Evolutionary conservation across 805 yeast genomes (phyloP).

Genomic region (Starmerella asiatica): DNA sequence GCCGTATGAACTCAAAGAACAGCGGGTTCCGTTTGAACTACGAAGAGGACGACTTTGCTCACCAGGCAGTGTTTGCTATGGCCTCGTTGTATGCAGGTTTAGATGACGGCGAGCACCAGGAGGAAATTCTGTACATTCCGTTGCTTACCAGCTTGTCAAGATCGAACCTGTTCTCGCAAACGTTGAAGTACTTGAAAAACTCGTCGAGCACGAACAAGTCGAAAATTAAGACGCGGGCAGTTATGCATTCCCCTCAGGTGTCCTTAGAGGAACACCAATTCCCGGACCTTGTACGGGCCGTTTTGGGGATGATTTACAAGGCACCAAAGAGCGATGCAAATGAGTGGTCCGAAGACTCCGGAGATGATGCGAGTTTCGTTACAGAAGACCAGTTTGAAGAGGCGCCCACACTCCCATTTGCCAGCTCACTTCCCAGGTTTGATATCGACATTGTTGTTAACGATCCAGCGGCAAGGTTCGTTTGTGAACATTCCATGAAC

Average conservation of each 20-base stretch:
- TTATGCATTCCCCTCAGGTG: slow-evolving; percentile 29
- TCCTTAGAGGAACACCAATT: slow-evolving; percentile 28
- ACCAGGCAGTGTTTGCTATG: slow-evolving; percentile 28
- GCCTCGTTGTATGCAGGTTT: slow-evolving; percentile 28
- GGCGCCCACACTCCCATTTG: slow-evolving; percentile 8
- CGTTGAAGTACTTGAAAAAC: slow-evolving; percentile 24
- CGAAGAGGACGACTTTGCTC: slow-evolving; percentile 27
- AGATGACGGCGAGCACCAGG: slow-evolving; percentile 24
- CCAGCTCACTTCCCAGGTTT: slow-evolving; percentile 16
- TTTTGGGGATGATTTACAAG: slow-evolving; percentile 6
- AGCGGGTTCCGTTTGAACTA: slow-evolving; percentile 31
- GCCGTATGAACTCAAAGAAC: slow-evolving; percentile 29
- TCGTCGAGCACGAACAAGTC: slow-evolving; percentile 20
- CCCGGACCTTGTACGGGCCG: slow-evolving; percentile 23
- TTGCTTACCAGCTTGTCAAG: slow-evolving; percentile 27
- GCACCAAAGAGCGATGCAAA: not conserved
- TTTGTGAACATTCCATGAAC: slow-evolving; percentile 12
- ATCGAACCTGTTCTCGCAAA: slow-evolving; percentile 27
- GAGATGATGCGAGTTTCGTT: not conserved
- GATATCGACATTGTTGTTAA: slow-evolving; percentile 16
- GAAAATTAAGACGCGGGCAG: slow-evolving; percentile 24
- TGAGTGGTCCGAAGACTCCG: not conserved
- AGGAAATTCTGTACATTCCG: slow-evolving; percentile 30
- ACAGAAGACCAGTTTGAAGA: not conserved
- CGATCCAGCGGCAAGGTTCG: slow-evolving; percentile 20